Conservation (phyloP, 2,329 filamentous ascomycete species). For the Basipetospora chlamydospora region DNA sequence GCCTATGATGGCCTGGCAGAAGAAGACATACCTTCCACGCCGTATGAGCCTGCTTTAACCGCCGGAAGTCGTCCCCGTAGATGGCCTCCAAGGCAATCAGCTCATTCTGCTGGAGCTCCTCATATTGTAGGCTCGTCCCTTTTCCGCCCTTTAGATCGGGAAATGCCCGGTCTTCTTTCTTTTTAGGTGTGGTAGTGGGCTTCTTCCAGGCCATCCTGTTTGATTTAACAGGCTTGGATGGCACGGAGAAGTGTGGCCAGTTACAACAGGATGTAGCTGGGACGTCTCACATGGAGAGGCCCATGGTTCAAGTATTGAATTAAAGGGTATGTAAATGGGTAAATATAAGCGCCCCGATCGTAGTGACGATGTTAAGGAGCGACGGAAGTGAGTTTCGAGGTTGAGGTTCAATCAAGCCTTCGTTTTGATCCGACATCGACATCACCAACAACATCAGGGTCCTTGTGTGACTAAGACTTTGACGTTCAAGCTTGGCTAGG, state of each 20-base stretch:
- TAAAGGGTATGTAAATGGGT: no score
- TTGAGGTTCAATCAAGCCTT: no score
- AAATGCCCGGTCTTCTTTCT: conserved; percentile 33
- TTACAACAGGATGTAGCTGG: conserved; percentile 2
- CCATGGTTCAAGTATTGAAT: background rate
- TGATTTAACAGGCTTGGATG: background rate
- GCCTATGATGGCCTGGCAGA: no score
- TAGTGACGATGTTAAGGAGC: no score
- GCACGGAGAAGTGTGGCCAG: background rate
- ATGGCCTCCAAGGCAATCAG: conserved; percentile 74
- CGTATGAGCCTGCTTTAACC: conserved; percentile 51
- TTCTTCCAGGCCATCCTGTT: conserved; percentile 38
- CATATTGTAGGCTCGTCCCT: conserved; percentile 47
- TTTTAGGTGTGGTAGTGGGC: conserved; percentile 25
- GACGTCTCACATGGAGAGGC: conserved; percentile 6
- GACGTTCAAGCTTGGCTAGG: no score
- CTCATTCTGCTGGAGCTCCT: conserved; percentile 77
- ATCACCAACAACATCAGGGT: no score
- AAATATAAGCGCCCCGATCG: no score
- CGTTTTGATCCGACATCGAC: no score
- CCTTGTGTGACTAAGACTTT: no score
- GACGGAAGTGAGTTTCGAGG: no score
- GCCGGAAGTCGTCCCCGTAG: conserved; percentile 76
- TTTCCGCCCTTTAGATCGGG: conserved; percentile 32
- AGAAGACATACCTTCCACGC: conserved; percentile 70